Evolutionary conservation across 1,284 basidiomycete species (phyloP).

Genomic region (Ganoderma multipileum): DNA sequence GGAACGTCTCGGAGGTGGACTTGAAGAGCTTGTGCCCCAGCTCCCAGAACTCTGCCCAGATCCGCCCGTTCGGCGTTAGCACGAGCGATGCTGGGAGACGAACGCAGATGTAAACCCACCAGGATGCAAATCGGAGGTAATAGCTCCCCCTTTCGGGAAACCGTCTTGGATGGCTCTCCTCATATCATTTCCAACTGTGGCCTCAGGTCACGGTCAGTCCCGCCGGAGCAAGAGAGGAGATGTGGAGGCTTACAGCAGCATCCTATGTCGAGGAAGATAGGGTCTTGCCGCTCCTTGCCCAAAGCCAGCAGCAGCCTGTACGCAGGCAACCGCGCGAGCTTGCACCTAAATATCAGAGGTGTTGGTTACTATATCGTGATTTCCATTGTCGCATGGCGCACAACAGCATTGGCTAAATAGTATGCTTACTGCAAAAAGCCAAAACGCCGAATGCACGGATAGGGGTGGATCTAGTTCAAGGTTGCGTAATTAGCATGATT

Average conservation of each 20-base stretch:
- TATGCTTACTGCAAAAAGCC: constrained; percentile 46
- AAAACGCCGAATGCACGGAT: constrained; percentile 51
- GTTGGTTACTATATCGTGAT: background rate
- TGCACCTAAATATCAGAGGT: constrained; percentile 42
- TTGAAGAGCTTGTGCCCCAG: constrained; percentile 44
- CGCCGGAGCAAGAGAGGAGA: background rate
- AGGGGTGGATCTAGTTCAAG: constrained; percentile 42
- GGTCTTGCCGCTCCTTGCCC: constrained; percentile 44
- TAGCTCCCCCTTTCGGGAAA: constrained; percentile 41
- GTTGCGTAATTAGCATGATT: constrained; percentile 31
- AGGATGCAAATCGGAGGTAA: constrained; percentile 45
- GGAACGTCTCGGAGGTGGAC: constrained; percentile 46
- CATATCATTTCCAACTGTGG: constrained; percentile 51
- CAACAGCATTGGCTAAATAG: background rate
- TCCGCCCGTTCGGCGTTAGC: constrained; percentile 36
- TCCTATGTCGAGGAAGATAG: constrained; percentile 56
- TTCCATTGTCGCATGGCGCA: background rate
- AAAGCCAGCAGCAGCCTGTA: constrained; percentile 52
- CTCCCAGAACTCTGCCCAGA: constrained; percentile 41
- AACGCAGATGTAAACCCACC: constrained; percentile 32
- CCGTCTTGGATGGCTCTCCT: constrained; percentile 51
- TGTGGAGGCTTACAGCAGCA: constrained; percentile 53
- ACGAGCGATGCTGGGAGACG: constrained; percentile 31
- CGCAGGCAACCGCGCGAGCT: constrained; percentile 43
- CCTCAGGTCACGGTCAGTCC: background rate